Conservation (phyloP, 768 basidiomycete species). For the Hirschioporus abietinus region DNA sequence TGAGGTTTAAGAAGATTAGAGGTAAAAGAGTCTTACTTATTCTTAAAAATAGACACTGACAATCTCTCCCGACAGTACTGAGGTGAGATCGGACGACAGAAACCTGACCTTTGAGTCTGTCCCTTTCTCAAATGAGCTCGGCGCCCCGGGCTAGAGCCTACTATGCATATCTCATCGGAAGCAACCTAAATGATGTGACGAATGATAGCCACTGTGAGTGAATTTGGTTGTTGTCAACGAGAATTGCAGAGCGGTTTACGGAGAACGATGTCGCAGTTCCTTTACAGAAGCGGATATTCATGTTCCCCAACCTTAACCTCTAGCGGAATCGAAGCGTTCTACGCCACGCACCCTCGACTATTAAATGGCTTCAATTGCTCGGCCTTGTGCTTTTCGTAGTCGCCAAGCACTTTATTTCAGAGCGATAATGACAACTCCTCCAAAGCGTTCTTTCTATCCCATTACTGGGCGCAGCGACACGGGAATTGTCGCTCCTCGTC, state of each 20-base stretch:
- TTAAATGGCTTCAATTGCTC: neutral
- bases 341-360: neutral
- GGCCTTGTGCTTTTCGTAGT: neutral
- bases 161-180: neutral
- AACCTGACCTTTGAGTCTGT: too few relatives aligned
- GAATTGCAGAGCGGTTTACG: neutral
- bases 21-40: too few relatives aligned
- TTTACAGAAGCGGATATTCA: neutral
- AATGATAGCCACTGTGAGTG: neutral
- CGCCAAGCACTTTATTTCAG: neutral
- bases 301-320: neutral
- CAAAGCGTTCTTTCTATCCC: neutral
- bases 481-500: constrained; percentile 26
- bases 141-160: too few relatives aligned
- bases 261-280: neutral
- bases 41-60: too few relatives aligned
- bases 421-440: neutral
- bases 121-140: too few relatives aligned
- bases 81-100: too few relatives aligned
- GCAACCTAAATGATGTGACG: neutral
- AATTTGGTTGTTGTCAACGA: neutral
- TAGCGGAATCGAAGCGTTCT: neutral
- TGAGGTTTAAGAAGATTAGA: too few relatives aligned
- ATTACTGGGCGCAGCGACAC: constrained; percentile 8
- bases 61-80: too few relatives aligned